These are phyloP conservation scores for Diaporthe eres DNA, from an alignment of 2,329 filamentous ascomycete genomes.

Conservation along the genomic window DNA sequence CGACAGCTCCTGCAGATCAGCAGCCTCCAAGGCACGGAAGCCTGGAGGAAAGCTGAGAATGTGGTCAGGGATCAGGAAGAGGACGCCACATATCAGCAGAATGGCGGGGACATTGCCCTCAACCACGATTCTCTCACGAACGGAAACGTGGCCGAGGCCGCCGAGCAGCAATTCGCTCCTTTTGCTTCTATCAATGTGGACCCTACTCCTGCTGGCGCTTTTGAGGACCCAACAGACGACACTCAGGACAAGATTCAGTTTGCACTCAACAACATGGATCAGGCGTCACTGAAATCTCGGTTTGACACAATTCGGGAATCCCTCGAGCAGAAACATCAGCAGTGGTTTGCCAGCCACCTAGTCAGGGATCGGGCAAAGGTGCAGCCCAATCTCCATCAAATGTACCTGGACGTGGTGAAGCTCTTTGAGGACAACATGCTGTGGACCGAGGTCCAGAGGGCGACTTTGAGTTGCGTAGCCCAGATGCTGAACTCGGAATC, in stretches of 20 bases:
- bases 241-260: conserved; percentile 95
- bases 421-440: conserved; percentile 84
- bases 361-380: conserved; percentile 97
- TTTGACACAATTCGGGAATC: conserved; percentile 84
- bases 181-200: conserved; percentile 87
- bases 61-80: conserved; percentile 79
- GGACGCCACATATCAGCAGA: conserved; percentile 69
- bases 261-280: conserved; percentile 95
- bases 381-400: conserved; percentile 94
- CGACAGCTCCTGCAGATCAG: conserved; percentile 86
- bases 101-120: conserved; percentile 60
- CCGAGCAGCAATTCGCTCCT: conserved; percentile 73
- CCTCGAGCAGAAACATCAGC: conserved; percentile 85
- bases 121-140: conserved; percentile 73
- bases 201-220: conserved; percentile 73
- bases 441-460: conserved; percentile 90
- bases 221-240: conserved; percentile 87
- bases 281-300: conserved; percentile 88
- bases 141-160: conserved; percentile 71
- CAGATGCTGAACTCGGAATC: conserved; percentile 91
- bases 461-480: conserved; percentile 90
- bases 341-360: conserved; percentile 96
- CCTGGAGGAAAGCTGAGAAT: conserved; percentile 85
- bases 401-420: conserved; percentile 91
- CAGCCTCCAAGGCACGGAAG: conserved; percentile 86